Evolutionary conservation across 768 basidiomycete species (phyloP), one percentile per base, ranked within the genome.

Genomic region (Phylloporus arenicola): DNA sequence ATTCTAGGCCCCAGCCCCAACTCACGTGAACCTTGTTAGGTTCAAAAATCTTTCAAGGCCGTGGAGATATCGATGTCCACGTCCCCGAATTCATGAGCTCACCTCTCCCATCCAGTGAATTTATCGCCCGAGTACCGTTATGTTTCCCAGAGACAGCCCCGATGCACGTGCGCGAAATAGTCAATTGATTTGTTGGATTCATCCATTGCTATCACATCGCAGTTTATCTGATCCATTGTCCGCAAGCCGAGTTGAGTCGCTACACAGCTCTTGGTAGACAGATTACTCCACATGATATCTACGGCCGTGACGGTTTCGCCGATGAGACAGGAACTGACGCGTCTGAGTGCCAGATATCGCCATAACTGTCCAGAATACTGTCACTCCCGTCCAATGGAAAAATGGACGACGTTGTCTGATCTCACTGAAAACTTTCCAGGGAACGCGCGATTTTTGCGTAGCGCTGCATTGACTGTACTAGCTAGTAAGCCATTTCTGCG

Each of bases 311-410:
- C 20, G 29, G 34, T 31, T 14, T 17, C 41, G 9, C 16, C 40
- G 35, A n/a, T n/a, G 8, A n/a, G 34, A 27, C 22, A 13, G 24
- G 45, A 35, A 35, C 34, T 13, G 13, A 30, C 6, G 14, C 8
- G 29, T 30, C 29, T 30, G 29, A 1, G 12, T 30, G 29, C 29
- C 29, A 30, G 10, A 30, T 30, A 29, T 29, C 9, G 27, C 27
- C 22, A 24, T 24, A 24, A 5, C 22, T 24, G 22, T 24, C 22
- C 22, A 24, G 5, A 24, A 8, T 31, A 3, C 16, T 27, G 20
- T 24, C 34, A 14, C 5, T 8, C 24, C 29, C 45, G 27, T 29
- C 56, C 56, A 61, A 61, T 57, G 25, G 48, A n/a, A 58, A 55
- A 50, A 24, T 52, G 52, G 22, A 22, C 59, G 52, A 40, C 34